phyloP scores from a whole-genome alignment of 345 rosid genomes.

The Arabis hirsuta region DNA sequence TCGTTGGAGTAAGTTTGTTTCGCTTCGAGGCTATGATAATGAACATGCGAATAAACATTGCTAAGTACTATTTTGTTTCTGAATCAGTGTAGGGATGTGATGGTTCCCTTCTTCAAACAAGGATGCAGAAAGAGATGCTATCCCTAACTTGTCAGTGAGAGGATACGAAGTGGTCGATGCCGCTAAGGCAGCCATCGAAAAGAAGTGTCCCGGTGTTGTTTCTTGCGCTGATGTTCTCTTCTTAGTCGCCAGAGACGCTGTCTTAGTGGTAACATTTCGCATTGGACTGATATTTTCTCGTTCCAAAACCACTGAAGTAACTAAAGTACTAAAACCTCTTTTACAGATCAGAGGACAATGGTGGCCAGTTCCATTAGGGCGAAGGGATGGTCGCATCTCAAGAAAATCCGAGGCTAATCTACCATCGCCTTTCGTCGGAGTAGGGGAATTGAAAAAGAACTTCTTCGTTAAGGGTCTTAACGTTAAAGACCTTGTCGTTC shows the following conservation, averaged over 20 bases:
- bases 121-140: slow-evolving; percentile 53
- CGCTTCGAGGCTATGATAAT: background rate
- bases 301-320: background rate
- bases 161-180: slow-evolving; percentile 61
- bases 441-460: slow-evolving; percentile 40
- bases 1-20: slow-evolving; percentile 50
- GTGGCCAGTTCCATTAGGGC: slow-evolving; percentile 63
- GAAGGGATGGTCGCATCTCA: slow-evolving; percentile 71
- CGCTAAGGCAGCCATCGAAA: slow-evolving; percentile 47
- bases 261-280: slow-evolving; percentile 44
- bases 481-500: slow-evolving; percentile 58
- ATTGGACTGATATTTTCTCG: background rate
- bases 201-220: slow-evolving; percentile 51
- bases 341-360: slow-evolving; percentile 59
- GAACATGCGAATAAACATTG: background rate
- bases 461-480: slow-evolving; percentile 53
- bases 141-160: slow-evolving; percentile 49
- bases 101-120: slow-evolving; percentile 51
- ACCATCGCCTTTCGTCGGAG: slow-evolving; percentile 51
- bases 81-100: slow-evolving; percentile 57
- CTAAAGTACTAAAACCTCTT: background rate
- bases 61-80: background rate
- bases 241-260: slow-evolving; percentile 69
- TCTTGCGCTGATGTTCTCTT: slow-evolving; percentile 69
- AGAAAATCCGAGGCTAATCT: slow-evolving; percentile 39